These are phyloP conservation scores for Blastobotrys aristatus DNA, from an alignment of 1,139 yeast genomes.

Conservation along the genomic window DNA sequence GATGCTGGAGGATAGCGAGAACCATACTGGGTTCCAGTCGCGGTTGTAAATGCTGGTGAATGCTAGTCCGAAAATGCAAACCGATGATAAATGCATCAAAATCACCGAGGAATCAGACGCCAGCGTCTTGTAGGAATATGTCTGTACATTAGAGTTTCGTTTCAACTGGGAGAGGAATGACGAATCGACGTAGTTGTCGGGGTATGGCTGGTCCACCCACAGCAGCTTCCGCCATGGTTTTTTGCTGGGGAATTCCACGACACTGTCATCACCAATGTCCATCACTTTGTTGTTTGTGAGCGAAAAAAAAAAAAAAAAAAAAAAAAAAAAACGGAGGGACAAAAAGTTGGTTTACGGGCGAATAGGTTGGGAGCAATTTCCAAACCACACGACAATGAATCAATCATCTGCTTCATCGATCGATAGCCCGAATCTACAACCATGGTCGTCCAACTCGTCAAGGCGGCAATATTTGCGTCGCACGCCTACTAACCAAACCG, in stretches of 20 bases:
- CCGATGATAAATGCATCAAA: constrained; percentile 57
- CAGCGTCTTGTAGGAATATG: constrained; percentile 59
- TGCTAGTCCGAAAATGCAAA: constrained; percentile 54
- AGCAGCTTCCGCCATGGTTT: constrained; percentile 73
- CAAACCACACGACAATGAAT: background rate
- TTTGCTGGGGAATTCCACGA: constrained; percentile 11
- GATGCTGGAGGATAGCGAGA: constrained; percentile 30
- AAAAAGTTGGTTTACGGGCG: background rate
- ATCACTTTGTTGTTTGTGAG: background rate
- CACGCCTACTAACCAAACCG: constrained; percentile 7
- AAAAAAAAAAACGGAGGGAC: background rate
- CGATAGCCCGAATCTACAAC: constrained; percentile 2
- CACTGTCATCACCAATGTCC: background rate
- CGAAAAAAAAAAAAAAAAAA: background rate
- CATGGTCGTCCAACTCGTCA: constrained; percentile 1
- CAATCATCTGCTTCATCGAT: background rate
- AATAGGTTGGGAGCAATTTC: background rate
- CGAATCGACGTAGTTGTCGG: constrained; percentile 84
- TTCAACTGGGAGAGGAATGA: constrained; percentile 75
- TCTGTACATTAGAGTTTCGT: constrained; percentile 68
- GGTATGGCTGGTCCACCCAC: constrained; percentile 84
- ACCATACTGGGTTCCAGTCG: constrained; percentile 32
- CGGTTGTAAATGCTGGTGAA: constrained; percentile 47
- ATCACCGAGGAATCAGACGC: constrained; percentile 66
- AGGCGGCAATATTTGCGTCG: background rate